Evolutionary conservation across 495 filamentous ascomycete species (phyloP).

Genomic region (Rhypophila decipiens): DNA sequence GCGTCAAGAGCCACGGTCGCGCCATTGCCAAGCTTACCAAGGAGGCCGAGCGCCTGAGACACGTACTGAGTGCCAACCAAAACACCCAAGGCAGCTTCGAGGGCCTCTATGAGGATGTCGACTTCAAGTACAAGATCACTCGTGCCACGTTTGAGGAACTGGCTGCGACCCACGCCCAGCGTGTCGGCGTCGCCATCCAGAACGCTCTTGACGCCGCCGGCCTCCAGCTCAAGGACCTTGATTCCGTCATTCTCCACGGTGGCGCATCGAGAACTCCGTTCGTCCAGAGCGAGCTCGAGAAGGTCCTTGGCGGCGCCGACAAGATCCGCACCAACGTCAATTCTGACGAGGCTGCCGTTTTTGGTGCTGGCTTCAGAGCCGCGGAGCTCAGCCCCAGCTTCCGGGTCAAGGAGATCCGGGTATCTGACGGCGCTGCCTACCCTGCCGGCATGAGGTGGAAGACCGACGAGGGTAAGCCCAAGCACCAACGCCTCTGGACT

Average conservation of each 20-base stretch:
- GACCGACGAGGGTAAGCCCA: conserved; percentile 55
- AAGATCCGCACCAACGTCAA: conserved; percentile 94
- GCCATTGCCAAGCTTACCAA: conserved; percentile 84
- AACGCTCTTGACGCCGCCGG: conserved; percentile 69
- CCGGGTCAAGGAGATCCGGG: conserved; percentile 91
- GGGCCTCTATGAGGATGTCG: conserved; percentile 80
- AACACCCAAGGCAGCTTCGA: conserved; percentile 78
- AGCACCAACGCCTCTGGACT: conserved; percentile 66
- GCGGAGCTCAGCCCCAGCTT: conserved; percentile 89
- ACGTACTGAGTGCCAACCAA: conserved; percentile 88
- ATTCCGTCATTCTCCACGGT: conserved; percentile 89
- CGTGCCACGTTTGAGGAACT: conserved; percentile 77
- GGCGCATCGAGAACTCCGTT: conserved; percentile 89
- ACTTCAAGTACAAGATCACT: conserved; percentile 88
- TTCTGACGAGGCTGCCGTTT: conserved; percentile 92
- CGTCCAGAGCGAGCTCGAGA: conserved; percentile 84
- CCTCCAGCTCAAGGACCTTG: conserved; percentile 67
- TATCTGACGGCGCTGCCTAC: conserved; percentile 66
- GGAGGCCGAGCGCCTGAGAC: conserved; percentile 79
- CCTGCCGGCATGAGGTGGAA: conserved; percentile 67
- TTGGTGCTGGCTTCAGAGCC: conserved; percentile 92
- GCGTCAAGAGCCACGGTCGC: conserved; percentile 69
- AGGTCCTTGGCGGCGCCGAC: conserved; percentile 57
- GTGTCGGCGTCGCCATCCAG: conserved; percentile 63
- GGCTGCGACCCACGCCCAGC: conserved; percentile 58